These are phyloP conservation scores for Diaporthe destruens DNA, from an alignment of 2,329 filamentous ascomycete genomes.

Conservation along the genomic window DNA sequence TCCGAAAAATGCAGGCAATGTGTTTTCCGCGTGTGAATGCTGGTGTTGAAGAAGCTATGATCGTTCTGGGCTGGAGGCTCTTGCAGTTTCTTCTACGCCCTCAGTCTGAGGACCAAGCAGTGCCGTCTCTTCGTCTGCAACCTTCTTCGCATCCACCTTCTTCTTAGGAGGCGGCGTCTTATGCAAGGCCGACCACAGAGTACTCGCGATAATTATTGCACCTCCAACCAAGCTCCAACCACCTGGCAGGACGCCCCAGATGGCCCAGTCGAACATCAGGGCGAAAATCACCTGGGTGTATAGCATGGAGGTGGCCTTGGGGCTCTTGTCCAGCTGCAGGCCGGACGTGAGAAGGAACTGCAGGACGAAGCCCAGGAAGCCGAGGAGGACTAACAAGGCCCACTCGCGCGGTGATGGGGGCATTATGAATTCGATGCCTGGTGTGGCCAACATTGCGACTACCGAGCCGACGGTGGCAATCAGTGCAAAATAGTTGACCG, in stretches of 20 bases:
- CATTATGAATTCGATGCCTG: slow-evolving; percentile 56
- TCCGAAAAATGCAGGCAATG: slow-evolving; percentile 5
- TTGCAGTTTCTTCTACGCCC: slow-evolving; percentile 23
- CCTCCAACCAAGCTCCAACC: slow-evolving; percentile 55
- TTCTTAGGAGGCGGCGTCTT: slow-evolving; percentile 48
- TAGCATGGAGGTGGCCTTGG: slow-evolving; percentile 50
- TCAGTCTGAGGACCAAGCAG: slow-evolving; percentile 44
- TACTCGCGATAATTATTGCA: slow-evolving; percentile 56
- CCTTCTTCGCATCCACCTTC: slow-evolving; percentile 44
- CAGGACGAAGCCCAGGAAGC: slow-evolving; percentile 80
- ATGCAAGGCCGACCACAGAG: slow-evolving; percentile 58
- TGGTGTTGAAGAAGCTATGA: not conserved
- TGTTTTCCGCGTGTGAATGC: not conserved
- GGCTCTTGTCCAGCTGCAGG: slow-evolving; percentile 73
- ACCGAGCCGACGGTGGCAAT: slow-evolving; percentile 76
- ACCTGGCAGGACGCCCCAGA: slow-evolving; percentile 59
- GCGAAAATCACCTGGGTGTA: slow-evolving; percentile 53
- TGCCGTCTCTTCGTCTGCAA: slow-evolving; percentile 54
- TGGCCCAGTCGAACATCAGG: slow-evolving; percentile 55
- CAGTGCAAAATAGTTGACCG: slow-evolving; percentile 81
- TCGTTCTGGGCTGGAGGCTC: not conserved
- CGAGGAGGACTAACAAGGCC: slow-evolving; percentile 71
- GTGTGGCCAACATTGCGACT: slow-evolving; percentile 65
- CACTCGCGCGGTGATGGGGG: slow-evolving; percentile 60
- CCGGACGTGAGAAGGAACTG: slow-evolving; percentile 83